Percentiles rank a stretch among this genome's conserved stretches.
Conservation (phyloP, 2,329 filamentous ascomycete species). For the Colletotrichum cordylinicola region DNA sequence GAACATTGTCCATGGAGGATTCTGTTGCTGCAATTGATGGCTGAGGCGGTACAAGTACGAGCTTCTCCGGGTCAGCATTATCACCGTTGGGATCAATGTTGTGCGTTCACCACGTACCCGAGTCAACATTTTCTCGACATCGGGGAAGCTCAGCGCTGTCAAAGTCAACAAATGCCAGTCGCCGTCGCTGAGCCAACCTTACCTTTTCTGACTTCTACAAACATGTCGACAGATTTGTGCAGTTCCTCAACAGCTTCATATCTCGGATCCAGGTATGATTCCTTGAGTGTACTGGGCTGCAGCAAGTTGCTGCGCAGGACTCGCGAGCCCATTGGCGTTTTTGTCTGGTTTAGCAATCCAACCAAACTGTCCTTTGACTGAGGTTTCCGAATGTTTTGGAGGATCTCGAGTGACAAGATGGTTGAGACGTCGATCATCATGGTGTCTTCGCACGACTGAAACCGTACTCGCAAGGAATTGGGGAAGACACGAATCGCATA, state of each 20-base stretch:
- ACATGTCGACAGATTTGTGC: conserved; percentile 82
- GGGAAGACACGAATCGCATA: conserved; percentile 72
- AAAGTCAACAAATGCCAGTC: conserved; percentile 18
- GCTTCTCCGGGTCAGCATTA: conserved; percentile 45
- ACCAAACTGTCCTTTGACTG: conserved; percentile 86
- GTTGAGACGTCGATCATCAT: conserved; percentile 97
- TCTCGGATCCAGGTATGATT: conserved; percentile 70
- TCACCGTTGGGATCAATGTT: background rate
- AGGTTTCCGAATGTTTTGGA: conserved; percentile 81
- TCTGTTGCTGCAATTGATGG: conserved; percentile 73
- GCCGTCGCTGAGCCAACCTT: conserved; percentile 1
- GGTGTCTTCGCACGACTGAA: conserved; percentile 85
- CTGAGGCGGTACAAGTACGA: conserved; percentile 77
- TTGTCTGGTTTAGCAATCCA: conserved; percentile 82
- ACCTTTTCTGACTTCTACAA: conserved; percentile 77
- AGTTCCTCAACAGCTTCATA: conserved; percentile 88
- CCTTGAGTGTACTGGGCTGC: conserved; percentile 79
- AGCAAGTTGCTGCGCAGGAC: conserved; percentile 85
- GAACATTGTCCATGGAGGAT: conserved; percentile 83
- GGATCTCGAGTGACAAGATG: conserved; percentile 84
- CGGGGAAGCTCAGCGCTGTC: conserved; percentile 76
- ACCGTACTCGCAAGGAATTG: conserved; percentile 86
- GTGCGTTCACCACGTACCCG: conserved; percentile 52
- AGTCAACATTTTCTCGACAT: conserved; percentile 82
- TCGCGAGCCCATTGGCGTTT: conserved; percentile 87